Conservation (phyloP, 148 eudicot genomes). For the Cornus suecica region DNA sequence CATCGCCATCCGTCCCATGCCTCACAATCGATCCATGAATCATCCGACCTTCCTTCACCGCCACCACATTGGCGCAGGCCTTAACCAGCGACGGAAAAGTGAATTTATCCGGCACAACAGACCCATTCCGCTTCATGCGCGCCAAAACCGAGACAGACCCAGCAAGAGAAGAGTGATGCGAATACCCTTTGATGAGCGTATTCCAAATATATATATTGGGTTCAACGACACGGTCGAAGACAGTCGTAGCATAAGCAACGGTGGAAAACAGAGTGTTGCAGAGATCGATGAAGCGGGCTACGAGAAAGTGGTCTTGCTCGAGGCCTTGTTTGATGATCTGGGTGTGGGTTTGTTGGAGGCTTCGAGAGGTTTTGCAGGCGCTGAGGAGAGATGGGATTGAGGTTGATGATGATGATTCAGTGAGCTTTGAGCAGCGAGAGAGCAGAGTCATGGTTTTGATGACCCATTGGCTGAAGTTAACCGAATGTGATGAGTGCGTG, state of each 20-base stretch:
- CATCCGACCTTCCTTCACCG: conserved; percentile 30
- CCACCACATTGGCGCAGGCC: conserved; percentile 33
- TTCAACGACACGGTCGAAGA: conserved; percentile 30
- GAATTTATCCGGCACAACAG: conserved; percentile 40
- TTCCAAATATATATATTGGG: conserved; percentile 59
- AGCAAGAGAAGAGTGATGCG: conserved; percentile 22
- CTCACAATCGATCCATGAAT: conserved; percentile 55
- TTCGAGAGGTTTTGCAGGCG: conserved; percentile 37
- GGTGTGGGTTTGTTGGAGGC: conserved; percentile 48
- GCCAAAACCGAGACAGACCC: conserved; percentile 31
- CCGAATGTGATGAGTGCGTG: no score
- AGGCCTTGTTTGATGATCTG: conserved; percentile 48
- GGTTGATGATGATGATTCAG: not conserved
- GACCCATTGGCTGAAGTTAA: no score
- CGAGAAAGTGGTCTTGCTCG: conserved; percentile 44
- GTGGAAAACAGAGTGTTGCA: conserved; percentile 22
- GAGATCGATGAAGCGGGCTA: conserved; percentile 40
- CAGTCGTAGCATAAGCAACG: conserved; percentile 32
- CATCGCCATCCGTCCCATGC: conserved; percentile 37
- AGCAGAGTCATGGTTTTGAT: not conserved
- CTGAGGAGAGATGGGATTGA: conserved; percentile 36
- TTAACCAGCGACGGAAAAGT: conserved; percentile 58
- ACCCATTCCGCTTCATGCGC: conserved; percentile 22
- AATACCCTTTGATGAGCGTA: conserved; percentile 37
- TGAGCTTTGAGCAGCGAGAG: not conserved